Conservation (phyloP, 1,284 basidiomycete genomes). For the Bothia castanella region DNA sequence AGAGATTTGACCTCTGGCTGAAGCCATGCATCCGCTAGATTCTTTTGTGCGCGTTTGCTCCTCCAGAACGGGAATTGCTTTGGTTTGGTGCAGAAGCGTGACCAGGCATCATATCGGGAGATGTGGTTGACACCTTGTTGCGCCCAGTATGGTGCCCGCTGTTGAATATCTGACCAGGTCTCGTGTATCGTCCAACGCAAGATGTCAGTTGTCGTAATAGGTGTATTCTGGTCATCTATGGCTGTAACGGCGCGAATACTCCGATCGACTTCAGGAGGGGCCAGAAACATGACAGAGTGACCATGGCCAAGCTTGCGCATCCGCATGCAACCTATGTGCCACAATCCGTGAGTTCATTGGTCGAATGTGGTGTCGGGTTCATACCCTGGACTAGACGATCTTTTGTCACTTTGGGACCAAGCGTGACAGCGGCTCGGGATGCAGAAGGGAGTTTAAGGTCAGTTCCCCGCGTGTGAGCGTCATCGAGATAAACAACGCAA, state of each 20-base stretch:
- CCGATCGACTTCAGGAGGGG: constrained; percentile 42
- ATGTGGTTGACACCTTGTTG: constrained; percentile 44
- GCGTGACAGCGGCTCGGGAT: constrained; percentile 25
- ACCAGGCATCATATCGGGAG: constrained; percentile 34
- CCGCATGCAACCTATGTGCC: constrained; percentile 41
- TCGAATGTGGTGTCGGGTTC: too few relatives aligned
- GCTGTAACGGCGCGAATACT: constrained; percentile 34
- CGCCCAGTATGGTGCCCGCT: constrained; percentile 41
- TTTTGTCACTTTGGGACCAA: constrained; percentile 46
- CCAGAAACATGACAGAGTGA: constrained; percentile 47
- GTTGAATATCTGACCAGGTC: constrained; percentile 42
- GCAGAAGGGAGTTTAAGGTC: constrained; percentile 48
- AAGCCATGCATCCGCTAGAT: constrained; percentile 33
- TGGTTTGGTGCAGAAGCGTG: constrained; percentile 8
- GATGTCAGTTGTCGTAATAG: constrained; percentile 35
- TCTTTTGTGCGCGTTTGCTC: too few relatives aligned
- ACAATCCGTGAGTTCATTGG: background rate
- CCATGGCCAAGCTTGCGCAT: constrained; percentile 47
- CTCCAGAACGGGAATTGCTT: background rate
- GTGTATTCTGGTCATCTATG: background rate
- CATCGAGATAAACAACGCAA: constrained; percentile 52
- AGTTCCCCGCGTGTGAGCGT: constrained; percentile 54
- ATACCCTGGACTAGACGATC: constrained; percentile 50
- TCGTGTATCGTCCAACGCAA: constrained; percentile 44
- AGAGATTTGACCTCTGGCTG: constrained; percentile 38